Evolutionary conservation across 2,329 filamentous ascomycete genomes (phyloP), one percentile per base, ranked within the genome.

Genomic region (Cercospora sp.): DNA sequence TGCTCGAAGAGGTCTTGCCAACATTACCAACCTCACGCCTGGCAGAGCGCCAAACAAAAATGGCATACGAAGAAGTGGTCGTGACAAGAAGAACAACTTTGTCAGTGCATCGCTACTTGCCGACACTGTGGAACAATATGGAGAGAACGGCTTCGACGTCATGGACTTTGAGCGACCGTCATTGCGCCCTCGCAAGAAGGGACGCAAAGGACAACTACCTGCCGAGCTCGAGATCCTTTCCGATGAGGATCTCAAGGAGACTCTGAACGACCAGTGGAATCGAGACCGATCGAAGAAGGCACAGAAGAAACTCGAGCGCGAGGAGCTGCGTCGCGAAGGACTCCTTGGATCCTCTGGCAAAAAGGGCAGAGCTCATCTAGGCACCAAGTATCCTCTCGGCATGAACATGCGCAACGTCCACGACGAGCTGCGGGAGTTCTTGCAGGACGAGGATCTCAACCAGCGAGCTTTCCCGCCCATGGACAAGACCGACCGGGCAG

Each of bases 381-480:
- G 87, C 70, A 80, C 85, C 69, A 95, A 92, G 73, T 96, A 96
- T 75, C 84, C 85, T 0, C 82, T 86, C 42, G 92, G 92, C 48
- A 91, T 97, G 81, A 86, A 83, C 30, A 83, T 92, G 70, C 84
- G 88, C 18, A 86, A 94, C 62, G 83, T 97, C 55, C 88, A 89
- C 68, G 83, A 87, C 18, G 92, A 97, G 79, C 84, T 98, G 53
- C 86, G 86, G 68, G 75, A 79, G 1, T 97, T 97, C 76, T 80
- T 97, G 23, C 77, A 88, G 28, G 85, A 88, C 20, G 79, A 84
- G 2, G 85, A 86, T 63, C 83, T 89, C 73, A 89, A 31, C 71
- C 93, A 91, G 57, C 83, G 95, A 5, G 82, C 88, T 4, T 83
- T 98, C 26, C 92, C 94, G 3, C 92, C 94, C 0, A 96, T 98